Base-by-base conservation (phyloP, 129 eudicot species). In the Arctium lappa region DNA sequence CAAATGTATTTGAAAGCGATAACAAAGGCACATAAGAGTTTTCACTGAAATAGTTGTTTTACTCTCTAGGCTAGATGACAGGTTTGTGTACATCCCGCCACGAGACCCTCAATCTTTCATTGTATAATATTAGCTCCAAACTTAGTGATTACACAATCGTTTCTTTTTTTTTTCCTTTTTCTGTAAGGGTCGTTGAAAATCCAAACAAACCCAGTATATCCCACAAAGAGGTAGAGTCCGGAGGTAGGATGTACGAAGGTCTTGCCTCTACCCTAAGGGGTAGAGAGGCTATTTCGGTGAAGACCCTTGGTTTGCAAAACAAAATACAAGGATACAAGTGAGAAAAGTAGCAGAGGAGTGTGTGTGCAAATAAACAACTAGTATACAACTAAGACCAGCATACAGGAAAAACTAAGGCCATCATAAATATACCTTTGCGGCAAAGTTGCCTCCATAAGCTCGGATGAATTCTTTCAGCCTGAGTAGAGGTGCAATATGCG, bases 371-470 rank as follows among this genome's bases (percentile, higher is more conserved):
- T 22, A 44, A 34, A 34, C 37, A 34, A 34, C 37, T 34, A 34
- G 37, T 3, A 3, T 34, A 44, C 50, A 44, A 44, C 50, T 44
- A 44, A 44, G 50, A 44, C 12, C 12, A 2, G 1, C 50, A 44
- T 44, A 44, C 50, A 8, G 50, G 8, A 44, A 44, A 44, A 44
- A 53, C 65, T 3, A 53, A 53, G 1, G 6, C 5, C 27, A 5
- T 53, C 76, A 4, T 5, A n/a, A 75, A 85, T 68, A 50, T 80
- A 95, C 99, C 99, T 95, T 95, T 75, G 97, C 97, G 37, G 99
- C 99, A 81, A 95, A 95, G 82, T 86, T 85, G 81, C 99, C 99
- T 48, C 99, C 97, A 82, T 88, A 93, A 72, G 97, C 95, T 90
- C 99, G 86, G 6, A 95, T 86, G 48, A 93, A 78, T 75, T 91